Evolutionary conservation across 139 green algal genomes (phyloP).

Genomic region (Zygnema circumcarinatum): DNA sequence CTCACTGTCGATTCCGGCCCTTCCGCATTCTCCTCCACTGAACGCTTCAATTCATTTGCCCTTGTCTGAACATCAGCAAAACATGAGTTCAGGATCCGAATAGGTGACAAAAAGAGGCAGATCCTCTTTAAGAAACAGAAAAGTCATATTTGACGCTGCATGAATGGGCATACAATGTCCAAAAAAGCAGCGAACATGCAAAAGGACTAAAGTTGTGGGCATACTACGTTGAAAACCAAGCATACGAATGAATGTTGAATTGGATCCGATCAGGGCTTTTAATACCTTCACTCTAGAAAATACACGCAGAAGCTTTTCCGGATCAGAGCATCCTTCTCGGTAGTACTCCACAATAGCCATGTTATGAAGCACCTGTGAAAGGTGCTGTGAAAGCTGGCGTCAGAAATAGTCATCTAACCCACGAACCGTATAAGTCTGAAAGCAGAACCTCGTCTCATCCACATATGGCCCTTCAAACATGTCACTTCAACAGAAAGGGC

Average conservation of each 20-base stretch:
- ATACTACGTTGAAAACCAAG: no score
- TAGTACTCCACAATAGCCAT: slow-evolving; percentile 21
- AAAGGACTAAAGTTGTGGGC: no score
- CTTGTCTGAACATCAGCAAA: not conserved
- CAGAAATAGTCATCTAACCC: no score
- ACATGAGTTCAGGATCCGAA: no score
- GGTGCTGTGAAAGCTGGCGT: no score
- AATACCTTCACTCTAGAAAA: slow-evolving; percentile 20
- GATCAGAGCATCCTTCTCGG: not conserved
- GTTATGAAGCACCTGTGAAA: slow-evolving; percentile 35
- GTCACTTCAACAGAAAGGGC: not conserved
- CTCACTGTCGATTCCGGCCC: not conserved
- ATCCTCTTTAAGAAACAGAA: no score
- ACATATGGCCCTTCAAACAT: not conserved
- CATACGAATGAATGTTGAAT: not conserved
- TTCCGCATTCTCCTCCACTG: not conserved
- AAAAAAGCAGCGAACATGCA: no score
- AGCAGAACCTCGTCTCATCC: not conserved
- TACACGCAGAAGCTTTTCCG: slow-evolving; percentile 5
- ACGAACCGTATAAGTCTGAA: no score
- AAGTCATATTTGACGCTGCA: no score
- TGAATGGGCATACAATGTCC: no score
- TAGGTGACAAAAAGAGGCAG: not conserved
- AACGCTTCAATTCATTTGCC: not conserved
- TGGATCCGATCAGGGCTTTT: not conserved